Base-by-base conservation (phyloP, 257 asterid genomes). In the Rhazya stricta region DNA sequence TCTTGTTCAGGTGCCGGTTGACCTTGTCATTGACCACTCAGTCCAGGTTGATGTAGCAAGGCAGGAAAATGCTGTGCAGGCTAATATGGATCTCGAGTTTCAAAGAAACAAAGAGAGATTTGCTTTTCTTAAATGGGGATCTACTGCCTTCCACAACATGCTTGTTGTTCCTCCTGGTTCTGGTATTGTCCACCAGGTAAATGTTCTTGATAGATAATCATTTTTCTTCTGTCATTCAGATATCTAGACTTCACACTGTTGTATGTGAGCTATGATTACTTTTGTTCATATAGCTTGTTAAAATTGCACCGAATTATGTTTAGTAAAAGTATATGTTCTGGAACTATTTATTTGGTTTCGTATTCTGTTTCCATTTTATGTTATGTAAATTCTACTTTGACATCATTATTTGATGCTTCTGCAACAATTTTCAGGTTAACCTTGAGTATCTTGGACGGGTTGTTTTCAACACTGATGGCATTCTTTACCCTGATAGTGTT, bases 141-240 rank as follows among this genome's bases (percentile, higher is more conserved):
- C 98, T 41, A 86, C 85, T 45, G 96, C 98, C 80, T 93, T 91
- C 83, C 86, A 46, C 77, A 91, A 91, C 74, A 91, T 91, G 98
- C 98, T 93, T 62, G 97, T 93, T 75, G 97, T 93, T 80, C 98
- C 98, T 79, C 96, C 98, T 77, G 98, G 98, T 78, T 93, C 98
- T 68, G 97, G 98, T 69, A 93, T 93, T 79, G 97, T 93, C 71
- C 98, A 93, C 61, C 98, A 93, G 96, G 98, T 93, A 85, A 70
- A 16, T 18, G 65, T 75, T 70, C 48, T 48, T 41, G 46, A 32
- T 5, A 21, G 46, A 32, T 71, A 19, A 32, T 51, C 42, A 13
- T 34, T 43, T 39, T 15, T 56, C 23, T 46, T 45, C 27, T 4
- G 27, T 51, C 4, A 27, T 18, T 7, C n/a, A 0, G 42, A 18